Evolutionary conservation across 148 eudicot genomes (phyloP).

Genomic region (Chenopodium berlandieri): DNA sequence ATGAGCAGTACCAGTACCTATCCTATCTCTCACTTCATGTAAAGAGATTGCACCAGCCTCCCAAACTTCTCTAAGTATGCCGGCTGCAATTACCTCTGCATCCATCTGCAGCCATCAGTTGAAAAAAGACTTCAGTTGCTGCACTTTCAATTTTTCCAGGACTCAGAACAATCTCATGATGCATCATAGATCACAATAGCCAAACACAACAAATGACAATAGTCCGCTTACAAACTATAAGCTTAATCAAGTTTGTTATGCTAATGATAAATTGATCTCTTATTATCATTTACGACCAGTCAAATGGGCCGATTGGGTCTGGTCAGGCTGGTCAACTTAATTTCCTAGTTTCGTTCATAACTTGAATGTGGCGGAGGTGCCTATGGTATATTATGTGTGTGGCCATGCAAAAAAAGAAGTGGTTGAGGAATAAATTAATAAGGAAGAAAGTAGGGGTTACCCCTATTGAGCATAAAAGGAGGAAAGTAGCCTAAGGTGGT

Average conservation of each 20-base stretch:
- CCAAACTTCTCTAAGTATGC: slow-evolving; percentile 73
- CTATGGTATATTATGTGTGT: no score
- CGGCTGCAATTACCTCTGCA: slow-evolving; percentile 95
- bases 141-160: neutral
- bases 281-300: no score
- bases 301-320: no score
- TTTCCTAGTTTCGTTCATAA: no score
- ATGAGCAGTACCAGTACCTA: slow-evolving; percentile 81
- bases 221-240: neutral
- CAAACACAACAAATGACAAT: neutral
- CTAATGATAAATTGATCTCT: no score
- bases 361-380: no score
- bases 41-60: slow-evolving; percentile 73
- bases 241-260: neutral
- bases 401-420: no score
- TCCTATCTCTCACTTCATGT: slow-evolving; percentile 53
- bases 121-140: slow-evolving; percentile 13
- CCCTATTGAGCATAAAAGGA: no score
- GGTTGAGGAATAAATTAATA: no score
- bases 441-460: no score
- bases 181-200: neutral
- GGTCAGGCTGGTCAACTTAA: no score
- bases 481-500: no score
- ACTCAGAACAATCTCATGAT: slow-evolving; percentile 1
- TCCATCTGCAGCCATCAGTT: slow-evolving; percentile 66